Conservation (phyloP, 352 stramenopile species). For the Phytophthora cactorum region DNA sequence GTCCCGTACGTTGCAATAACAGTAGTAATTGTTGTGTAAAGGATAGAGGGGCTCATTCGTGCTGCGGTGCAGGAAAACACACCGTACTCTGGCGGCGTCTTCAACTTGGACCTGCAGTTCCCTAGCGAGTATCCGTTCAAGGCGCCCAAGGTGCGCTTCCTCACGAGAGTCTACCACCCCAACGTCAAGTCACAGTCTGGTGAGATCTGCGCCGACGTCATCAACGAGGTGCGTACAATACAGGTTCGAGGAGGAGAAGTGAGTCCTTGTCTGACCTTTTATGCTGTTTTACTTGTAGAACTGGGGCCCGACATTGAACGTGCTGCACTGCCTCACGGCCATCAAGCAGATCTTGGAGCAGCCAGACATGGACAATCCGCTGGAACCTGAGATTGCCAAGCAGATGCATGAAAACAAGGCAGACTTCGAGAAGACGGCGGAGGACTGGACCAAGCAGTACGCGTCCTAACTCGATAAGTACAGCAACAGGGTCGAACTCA, state of each 20-base stretch:
- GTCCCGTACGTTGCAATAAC: conserved; percentile 62
- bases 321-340: conserved; percentile 89
- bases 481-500: neutral
- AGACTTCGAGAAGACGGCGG: conserved; percentile 93
- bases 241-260: neutral
- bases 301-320: conserved; percentile 97
- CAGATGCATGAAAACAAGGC: conserved; percentile 93
- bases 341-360: conserved; percentile 96
- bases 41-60: neutral
- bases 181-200: conserved; percentile 96
- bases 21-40: neutral
- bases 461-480: conserved; percentile 59
- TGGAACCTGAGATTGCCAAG: conserved; percentile 96
- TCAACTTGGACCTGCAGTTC: conserved; percentile 96
- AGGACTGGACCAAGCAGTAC: conserved; percentile 93
- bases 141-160: conserved; percentile 92
- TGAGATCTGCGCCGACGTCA: conserved; percentile 96
- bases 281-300: conserved; percentile 54
- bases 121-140: conserved; percentile 97
- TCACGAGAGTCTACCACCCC: conserved; percentile 97
- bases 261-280: neutral
- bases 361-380: conserved; percentile 95
- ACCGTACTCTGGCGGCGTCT: conserved; percentile 90
- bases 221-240: conserved; percentile 76
- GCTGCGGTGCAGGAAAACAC: conserved; percentile 67